These are phyloP conservation scores for Dentipellis sp. DNA, from an alignment of 768 basidiomycete genomes.

Conservation along the genomic window DNA sequence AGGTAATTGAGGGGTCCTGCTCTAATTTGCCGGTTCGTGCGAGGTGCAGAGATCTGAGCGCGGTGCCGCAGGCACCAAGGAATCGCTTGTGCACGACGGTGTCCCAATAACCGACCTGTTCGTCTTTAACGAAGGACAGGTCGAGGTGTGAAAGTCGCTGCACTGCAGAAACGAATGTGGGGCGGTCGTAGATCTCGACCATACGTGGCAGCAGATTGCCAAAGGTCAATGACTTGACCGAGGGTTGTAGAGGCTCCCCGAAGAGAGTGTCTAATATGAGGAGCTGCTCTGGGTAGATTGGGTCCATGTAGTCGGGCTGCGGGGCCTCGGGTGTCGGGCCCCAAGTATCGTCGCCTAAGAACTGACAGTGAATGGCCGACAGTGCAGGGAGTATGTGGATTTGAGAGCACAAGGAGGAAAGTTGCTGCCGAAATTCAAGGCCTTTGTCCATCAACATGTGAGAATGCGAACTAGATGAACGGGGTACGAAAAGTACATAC, in stretches of 20 bases:
- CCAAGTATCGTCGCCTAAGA: too few relatives aligned
- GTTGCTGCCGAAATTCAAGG: too few relatives aligned
- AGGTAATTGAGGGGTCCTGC: background rate
- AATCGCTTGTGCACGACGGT: background rate
- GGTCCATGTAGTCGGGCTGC: too few relatives aligned
- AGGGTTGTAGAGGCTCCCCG: background rate
- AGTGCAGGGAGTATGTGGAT: too few relatives aligned
- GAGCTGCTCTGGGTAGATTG: background rate
- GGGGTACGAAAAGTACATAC: too few relatives aligned
- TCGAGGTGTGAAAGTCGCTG: background rate
- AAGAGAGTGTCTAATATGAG: background rate
- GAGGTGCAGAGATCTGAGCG: background rate
- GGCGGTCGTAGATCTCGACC: background rate
- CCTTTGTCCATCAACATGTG: too few relatives aligned
- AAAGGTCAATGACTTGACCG: background rate
- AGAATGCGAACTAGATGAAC: too few relatives aligned
- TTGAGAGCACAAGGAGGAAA: too few relatives aligned
- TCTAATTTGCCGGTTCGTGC: background rate
- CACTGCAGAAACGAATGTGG: background rate
- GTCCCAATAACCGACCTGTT: background rate
- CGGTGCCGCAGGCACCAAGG: background rate
- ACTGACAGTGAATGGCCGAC: too few relatives aligned
- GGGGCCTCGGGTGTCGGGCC: too few relatives aligned
- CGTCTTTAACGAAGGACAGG: background rate
- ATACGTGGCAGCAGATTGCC: background rate